A percentile compares a stretch with the other conserved stretches of the same genome.
Conservation (phyloP, 2,329 filamentous ascomycete species). For the Orbilia blumenaviensis region DNA sequence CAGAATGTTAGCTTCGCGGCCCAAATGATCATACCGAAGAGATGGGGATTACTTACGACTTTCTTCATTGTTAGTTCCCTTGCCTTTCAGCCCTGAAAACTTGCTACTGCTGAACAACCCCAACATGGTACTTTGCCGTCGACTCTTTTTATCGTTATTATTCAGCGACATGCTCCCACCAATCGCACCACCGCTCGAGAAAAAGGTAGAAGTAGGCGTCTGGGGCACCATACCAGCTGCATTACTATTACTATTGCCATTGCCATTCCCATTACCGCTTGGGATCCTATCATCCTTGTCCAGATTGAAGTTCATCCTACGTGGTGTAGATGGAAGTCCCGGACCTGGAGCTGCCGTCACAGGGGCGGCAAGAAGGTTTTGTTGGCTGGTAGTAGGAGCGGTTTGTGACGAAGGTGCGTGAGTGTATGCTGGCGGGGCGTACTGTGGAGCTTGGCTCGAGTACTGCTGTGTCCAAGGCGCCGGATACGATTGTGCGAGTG, state of each 20-base stretch:
- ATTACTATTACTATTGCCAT: conserved; percentile 20
- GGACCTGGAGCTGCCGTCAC: conserved; percentile 12
- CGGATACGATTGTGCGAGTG: conserved; percentile 57
- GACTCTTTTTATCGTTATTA: conserved; percentile 50
- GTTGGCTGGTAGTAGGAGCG: conserved; percentile 20
- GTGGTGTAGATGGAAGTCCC: conserved; percentile 47
- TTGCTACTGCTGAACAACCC: conserved; percentile 53
- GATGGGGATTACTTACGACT: conserved; percentile 47
- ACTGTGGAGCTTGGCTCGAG: not conserved
- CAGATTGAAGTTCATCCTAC: conserved; percentile 49
- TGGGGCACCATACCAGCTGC: conserved; percentile 37
- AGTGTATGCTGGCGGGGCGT: not conserved
- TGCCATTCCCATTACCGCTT: not conserved
- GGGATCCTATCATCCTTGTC: conserved; percentile 37
- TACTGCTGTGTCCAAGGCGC: conserved; percentile 59
- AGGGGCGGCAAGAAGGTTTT: conserved; percentile 13
- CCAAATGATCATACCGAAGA: not conserved
- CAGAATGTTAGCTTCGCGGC: conserved; percentile 6
- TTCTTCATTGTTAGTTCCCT: conserved; percentile 39
- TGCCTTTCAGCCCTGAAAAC: conserved; percentile 43
- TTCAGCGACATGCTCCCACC: conserved; percentile 46
- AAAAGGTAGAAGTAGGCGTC: conserved; percentile 40
- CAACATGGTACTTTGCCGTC: conserved; percentile 53
- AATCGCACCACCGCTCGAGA: conserved; percentile 48
- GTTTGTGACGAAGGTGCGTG: conserved; percentile 10